Base-by-base conservation (phyloP, 148 eudicot species). In the Bassia scoparia region DNA sequence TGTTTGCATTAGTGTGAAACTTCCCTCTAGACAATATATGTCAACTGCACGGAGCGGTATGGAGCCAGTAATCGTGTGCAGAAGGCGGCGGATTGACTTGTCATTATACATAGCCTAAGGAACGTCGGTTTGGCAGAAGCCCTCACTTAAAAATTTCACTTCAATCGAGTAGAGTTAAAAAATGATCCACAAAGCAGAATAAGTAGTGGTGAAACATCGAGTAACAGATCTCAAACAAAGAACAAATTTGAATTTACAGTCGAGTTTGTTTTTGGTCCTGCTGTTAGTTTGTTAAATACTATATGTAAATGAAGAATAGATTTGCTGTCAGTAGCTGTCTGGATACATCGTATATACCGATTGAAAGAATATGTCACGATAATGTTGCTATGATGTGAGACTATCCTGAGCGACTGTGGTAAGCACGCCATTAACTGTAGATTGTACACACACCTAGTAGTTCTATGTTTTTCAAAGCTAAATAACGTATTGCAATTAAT, bases 301-400 rank as follows among this genome's bases (percentile, higher is more conserved):
- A 29, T 44, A 23, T n/a, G n/a, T n/a, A 13, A 26, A 23, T n/a
- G 8, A 46, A 1, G 27, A n/a, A 30, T 27, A 54, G 56, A 16
- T 34, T 5, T 3, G 55, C 29, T 20, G 4, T 69, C 43, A 71
- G 62, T 80, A 80, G 68, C 78, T 73, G n/a, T n/a, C n/a, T 71
- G 69, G 59, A 76, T 81, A 41, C 86, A 14, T 81, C 71, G 50
- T 62, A 72, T n/a, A n/a, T n/a, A n/a, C n/a, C n/a, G 53, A 90
- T 52, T 5, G 96, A 90, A 21, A n/a, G 93, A 81, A 78, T 90
- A 88, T 7, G 92, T 88, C 52, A 90, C 92, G 21, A 87, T n/a
- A n/a, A 64, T 35, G 38, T 5, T 35, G 88, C 93, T 59, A 88
- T 75, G 21, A 78, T 34, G 44, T 77, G 15, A 21, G 89, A n/a